Evolutionary conservation across 2,329 filamentous ascomycete species (phyloP).

Genomic region (Trichothecium sympodiale): DNA sequence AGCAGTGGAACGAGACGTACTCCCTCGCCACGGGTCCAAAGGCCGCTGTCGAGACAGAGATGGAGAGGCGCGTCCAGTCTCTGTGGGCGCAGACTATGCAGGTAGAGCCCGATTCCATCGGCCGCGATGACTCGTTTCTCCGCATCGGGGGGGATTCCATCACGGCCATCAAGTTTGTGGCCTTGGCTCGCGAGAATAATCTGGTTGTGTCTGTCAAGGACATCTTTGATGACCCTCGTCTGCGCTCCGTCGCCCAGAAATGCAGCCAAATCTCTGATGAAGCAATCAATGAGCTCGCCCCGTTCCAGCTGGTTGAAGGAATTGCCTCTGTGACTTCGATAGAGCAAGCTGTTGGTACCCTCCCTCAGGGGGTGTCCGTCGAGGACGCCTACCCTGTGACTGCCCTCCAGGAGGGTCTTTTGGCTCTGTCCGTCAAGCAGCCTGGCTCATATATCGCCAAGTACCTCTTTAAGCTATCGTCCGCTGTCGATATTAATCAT

Average conservation of each 20-base stretch:
- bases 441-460: slow-evolving; percentile 10
- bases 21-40: slow-evolving; percentile 14
- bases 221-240: slow-evolving; percentile 31
- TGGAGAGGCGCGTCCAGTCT: slow-evolving; percentile 15
- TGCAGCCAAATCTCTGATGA: neutral
- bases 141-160: slow-evolving; percentile 9
- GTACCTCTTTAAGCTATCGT: slow-evolving; percentile 6
- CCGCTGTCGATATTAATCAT: slow-evolving; percentile 3
- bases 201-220: slow-evolving; percentile 25
- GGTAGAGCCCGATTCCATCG: slow-evolving; percentile 1
- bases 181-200: neutral
- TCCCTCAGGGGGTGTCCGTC: slow-evolving; percentile 10
- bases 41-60: slow-evolving; percentile 8
- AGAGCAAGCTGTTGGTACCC: neutral
- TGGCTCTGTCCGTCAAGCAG: slow-evolving; percentile 31
- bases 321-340: neutral
- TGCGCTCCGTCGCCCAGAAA: neutral
- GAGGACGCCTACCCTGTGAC: slow-evolving; percentile 39
- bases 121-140: slow-evolving; percentile 6
- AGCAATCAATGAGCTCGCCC: neutral
- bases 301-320: neutral
- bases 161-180: slow-evolving; percentile 6
- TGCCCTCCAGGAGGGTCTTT: slow-evolving; percentile 35
- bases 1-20: slow-evolving; percentile 8
- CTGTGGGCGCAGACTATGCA: slow-evolving; percentile 16